Conservation (phyloP, 2,329 filamentous ascomycete genomes). For the Aspergillus aculeatinus region DNA sequence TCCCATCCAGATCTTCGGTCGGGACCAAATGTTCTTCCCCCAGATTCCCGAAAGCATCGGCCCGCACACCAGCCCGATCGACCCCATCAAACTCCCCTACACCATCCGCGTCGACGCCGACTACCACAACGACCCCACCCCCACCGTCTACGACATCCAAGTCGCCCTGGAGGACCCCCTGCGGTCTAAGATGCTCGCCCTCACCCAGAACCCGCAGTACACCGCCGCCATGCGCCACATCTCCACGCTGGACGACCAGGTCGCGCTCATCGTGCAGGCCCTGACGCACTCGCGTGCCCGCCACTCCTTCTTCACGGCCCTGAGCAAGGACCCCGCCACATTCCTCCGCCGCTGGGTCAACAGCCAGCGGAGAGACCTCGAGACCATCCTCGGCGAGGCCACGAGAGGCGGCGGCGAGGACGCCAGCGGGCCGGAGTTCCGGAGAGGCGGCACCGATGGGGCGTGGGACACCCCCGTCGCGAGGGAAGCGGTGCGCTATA, state of each 20-base stretch:
- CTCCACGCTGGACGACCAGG: constrained; percentile 74
- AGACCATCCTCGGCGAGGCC: constrained; percentile 81
- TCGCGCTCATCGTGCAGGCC: constrained; percentile 79
- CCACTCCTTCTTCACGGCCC: constrained; percentile 77
- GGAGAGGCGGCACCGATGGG: constrained; percentile 54
- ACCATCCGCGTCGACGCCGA: constrained; percentile 89
- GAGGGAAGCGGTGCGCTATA: constrained; percentile 61
- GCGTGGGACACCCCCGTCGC: constrained; percentile 64
- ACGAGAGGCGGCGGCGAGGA: constrained; percentile 58
- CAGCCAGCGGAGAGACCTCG: constrained; percentile 86
- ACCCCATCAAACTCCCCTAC: constrained; percentile 81
- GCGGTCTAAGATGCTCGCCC: constrained; percentile 62
- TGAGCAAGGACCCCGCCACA: constrained; percentile 76
- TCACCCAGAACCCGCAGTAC: constrained; percentile 69
- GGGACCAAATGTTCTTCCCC: constrained; percentile 80
- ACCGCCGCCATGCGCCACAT: constrained; percentile 74
- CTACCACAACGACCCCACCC: constrained; percentile 70
- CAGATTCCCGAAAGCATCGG: constrained; percentile 77
- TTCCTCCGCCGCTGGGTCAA: constrained; percentile 88
- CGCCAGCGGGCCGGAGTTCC: constrained; percentile 48
- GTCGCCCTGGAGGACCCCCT: constrained; percentile 83
- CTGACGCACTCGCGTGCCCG: constrained; percentile 84
- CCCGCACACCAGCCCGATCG: constrained; percentile 73
- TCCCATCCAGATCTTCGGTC: constrained; percentile 63
- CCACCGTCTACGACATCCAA: constrained; percentile 86